Percentiles rank a stretch among this genome's conserved stretches.
Conservation (phyloP, 768 basidiomycete species). For the Sutorius australiensis region DNA sequence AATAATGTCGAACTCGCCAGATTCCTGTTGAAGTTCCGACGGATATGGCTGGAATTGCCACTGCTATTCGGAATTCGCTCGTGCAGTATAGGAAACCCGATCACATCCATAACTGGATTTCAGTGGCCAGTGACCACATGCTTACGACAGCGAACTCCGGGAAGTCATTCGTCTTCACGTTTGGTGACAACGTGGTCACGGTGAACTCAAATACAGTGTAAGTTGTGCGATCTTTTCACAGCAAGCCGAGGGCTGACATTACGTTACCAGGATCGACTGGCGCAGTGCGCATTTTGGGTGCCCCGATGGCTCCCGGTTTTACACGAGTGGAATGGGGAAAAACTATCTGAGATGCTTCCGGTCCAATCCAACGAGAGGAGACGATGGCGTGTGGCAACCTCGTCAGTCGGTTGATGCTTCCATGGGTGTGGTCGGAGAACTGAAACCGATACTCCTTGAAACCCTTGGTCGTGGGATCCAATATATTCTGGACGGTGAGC, state of each 20-base stretch:
- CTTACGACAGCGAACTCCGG: slow-evolving; percentile 16
- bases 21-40: slow-evolving; percentile 12
- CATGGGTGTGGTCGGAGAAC: slow-evolving; percentile 19
- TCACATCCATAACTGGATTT: slow-evolving; percentile 18
- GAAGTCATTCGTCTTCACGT: slow-evolving; percentile 12
- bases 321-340: slow-evolving; percentile 14
- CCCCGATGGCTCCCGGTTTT: slow-evolving; percentile 16
- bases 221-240: background rate
- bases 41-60: slow-evolving; percentile 18
- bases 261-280: slow-evolving; percentile 19
- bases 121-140: slow-evolving; percentile 19
- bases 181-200: slow-evolving; percentile 5
- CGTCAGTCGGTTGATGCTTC: slow-evolving; percentile 21
- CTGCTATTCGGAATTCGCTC: slow-evolving; percentile 15
- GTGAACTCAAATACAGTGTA: slow-evolving; percentile 26
- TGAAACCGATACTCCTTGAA: slow-evolving; percentile 18
- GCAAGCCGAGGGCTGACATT: background rate
- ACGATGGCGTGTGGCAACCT: slow-evolving; percentile 16
- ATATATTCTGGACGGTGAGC: slow-evolving; percentile 1
- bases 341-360: slow-evolving; percentile 23
- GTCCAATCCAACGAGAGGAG: slow-evolving; percentile 22
- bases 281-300: slow-evolving; percentile 19
- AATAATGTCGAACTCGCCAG: background rate
- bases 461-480: slow-evolving; percentile 11
- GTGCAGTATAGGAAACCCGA: slow-evolving; percentile 9